Base-by-base conservation (phyloP, 176 grass and related monocot genomes). In the Eragrostis curvula region DNA sequence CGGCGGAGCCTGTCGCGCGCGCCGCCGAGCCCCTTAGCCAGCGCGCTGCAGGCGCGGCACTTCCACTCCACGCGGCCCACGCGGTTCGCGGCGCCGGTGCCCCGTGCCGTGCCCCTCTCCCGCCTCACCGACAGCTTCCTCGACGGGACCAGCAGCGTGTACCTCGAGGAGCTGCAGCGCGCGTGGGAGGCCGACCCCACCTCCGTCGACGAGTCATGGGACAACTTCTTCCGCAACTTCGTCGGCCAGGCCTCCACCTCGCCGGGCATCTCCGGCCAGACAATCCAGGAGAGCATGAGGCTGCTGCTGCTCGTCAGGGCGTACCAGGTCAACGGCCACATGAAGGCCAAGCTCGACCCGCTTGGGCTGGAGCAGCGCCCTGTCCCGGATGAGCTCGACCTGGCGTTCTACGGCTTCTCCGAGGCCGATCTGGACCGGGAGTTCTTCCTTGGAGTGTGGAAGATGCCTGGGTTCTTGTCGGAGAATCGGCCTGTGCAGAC, bases 361-460 rank as follows among this genome's bases (percentile, higher is more conserved):
- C 82, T 98, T 5, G 93, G 87, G 2, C 92, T 96, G 30, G 96
- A 96, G 83, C 51, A 92, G 81, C 85, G 87, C 1, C 49, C 77
- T 1, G 83, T 90, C 0, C 80, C 91, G 0, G 96, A 99, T 0
- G 96, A 68, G 60, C 79, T 99, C 13, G 96, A 99, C 80, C 85
- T 89, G 0, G 51, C 86, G 0, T 61, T 99, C 32, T 93, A 99
- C 13, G 96, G 89, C n/a, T 99, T 99, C 82, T 92, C 92, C 0
- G 94, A 97, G 86, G 91, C 83, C 0, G 93, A 96, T 77, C 64
- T 99, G 17, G 96, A 94, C 32, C 75, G 96, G 17, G 96, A 99
- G 29, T 99, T 99, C 90, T 99, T 99, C 57, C 93, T 96, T 3
- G 96, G 96, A 0, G 93, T 99, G 25, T 99, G 96, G 96, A 92